Percentiles rank a stretch among this genome's conserved stretches.
phyloP scores from a whole-genome alignment of 2,329 filamentous ascomycete genomes.

The Hypoxylon sp. region DNA sequence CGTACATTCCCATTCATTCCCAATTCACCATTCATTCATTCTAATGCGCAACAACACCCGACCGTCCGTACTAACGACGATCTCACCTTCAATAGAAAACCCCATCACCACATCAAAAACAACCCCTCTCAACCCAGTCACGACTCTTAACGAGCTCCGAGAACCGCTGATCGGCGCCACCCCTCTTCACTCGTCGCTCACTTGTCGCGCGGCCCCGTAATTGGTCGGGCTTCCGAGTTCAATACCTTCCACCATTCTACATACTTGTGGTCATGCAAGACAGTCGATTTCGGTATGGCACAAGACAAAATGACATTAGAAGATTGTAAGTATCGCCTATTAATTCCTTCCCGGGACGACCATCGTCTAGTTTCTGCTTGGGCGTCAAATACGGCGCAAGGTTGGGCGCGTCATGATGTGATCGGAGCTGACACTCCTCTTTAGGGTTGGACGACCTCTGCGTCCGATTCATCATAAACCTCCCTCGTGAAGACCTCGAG shows the following conservation, averaged over 20 bases:
- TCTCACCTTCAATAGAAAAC: neutral
- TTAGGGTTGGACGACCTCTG: constrained; percentile 96
- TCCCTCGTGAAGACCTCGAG: constrained; percentile 90
- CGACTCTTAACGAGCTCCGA: constrained; percentile 13
- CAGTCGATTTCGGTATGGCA: constrained; percentile 73
- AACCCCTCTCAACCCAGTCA: neutral
- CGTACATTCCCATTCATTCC: constrained; percentile 1
- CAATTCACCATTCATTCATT: constrained; percentile 10
- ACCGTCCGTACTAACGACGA: neutral
- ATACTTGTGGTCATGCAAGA: constrained; percentile 47
- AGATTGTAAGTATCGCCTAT: constrained; percentile 75
- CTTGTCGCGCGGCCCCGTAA: constrained; percentile 26
- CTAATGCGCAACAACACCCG: constrained; percentile 3
- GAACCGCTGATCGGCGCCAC: constrained; percentile 11
- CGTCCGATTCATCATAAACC: constrained; percentile 97
- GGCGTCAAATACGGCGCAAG: constrained; percentile 11
- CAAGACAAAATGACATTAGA: constrained; percentile 86
- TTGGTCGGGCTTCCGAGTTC: constrained; percentile 27
- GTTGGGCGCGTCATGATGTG: constrained; percentile 10
- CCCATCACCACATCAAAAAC: neutral
- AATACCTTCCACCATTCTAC: constrained; percentile 5
- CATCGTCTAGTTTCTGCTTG: neutral
- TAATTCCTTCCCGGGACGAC: neutral
- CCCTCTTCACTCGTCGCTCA: constrained; percentile 26
- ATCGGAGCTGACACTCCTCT: constrained; percentile 36